A percentile compares a stretch with the other conserved stretches of the same genome.
Conservation (phyloP, 257 asterid genomes). For the Scutellaria barbata region DNA sequence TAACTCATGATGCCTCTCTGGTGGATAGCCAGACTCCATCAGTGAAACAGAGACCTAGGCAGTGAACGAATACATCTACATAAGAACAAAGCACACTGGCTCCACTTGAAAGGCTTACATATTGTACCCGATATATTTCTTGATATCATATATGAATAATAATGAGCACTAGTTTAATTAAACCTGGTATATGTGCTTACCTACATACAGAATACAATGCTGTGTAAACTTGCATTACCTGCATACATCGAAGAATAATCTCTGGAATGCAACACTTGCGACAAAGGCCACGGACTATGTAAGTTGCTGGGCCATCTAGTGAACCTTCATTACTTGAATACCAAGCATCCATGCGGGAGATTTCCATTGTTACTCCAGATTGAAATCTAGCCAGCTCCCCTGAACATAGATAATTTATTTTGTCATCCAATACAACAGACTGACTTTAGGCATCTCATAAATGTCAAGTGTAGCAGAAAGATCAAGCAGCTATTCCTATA, state of each 20-base stretch:
- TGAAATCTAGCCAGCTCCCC: slow-evolving; percentile 94
- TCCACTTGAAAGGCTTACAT: not conserved
- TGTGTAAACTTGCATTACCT: slow-evolving; percentile 52
- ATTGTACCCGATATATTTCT: not conserved
- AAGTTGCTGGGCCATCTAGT: slow-evolving; percentile 81
- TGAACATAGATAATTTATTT: slow-evolving; percentile 35
- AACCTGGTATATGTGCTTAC: not conserved
- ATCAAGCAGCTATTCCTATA: slow-evolving; percentile 20
- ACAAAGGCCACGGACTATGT: slow-evolving; percentile 88
- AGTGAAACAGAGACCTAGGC: slow-evolving; percentile 82
- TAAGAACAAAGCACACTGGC: not conserved
- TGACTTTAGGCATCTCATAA: slow-evolving; percentile 15
- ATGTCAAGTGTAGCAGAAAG: slow-evolving; percentile 15
- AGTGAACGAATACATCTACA: slow-evolving; percentile 23
- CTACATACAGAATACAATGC: not conserved
- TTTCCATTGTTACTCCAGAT: slow-evolving; percentile 92
- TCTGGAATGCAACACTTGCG: slow-evolving; percentile 98
- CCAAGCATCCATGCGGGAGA: slow-evolving; percentile 93
- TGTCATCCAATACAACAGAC: slow-evolving; percentile 14
- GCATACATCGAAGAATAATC: slow-evolving; percentile 89
- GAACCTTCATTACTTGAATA: slow-evolving; percentile 80
- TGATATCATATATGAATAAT: not conserved
- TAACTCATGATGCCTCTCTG: slow-evolving; percentile 69
- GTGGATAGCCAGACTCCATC: slow-evolving; percentile 68
- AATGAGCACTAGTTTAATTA: not conserved